Evolutionary conservation across 2,329 filamentous ascomycete species (phyloP), one percentile per base, ranked within the genome.

Genomic region (Aspergillus fijiensis): DNA sequence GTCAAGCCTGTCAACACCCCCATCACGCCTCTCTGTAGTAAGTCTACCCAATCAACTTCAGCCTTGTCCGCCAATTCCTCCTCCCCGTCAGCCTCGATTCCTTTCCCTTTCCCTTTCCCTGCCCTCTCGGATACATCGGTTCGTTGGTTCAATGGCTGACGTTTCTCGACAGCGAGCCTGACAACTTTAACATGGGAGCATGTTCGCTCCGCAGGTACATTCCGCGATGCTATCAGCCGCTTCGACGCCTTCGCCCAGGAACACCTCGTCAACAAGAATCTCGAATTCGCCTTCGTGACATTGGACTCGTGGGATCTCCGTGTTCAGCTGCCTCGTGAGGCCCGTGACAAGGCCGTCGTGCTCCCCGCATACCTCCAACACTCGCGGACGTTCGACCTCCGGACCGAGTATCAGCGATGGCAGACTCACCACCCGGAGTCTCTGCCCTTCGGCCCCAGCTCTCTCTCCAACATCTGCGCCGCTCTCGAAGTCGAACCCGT

Each of bases 181-280:
- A 99, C 95, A 50, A 99, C 95, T 67, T 83, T 99, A 71, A 98
- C 95, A 57, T 99, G 95, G 95, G 95, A 99, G 79, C 94, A 99
- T 81, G 95, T 99, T 76, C 90, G 94, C 76, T 96, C 94, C 78
- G 94, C 95, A 76, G 95, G 95, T 68, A 94, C 92, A 68, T 99
- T 98, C 86, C 89, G 94, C 71, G 95, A 98, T 80, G 95, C 95
- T 68, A 90, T 99, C 81, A 91, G 90, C 79, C 91, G 92, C 70
- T 97, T 99, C 80, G 93, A 96, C 79, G 84, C 89, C 65, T 99
- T 97, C 77, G 92, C 92, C 73, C 89, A 89, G 70, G 94, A 99
- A 79, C 91, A 97, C 75, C 82, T 99, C 69, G 87, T 91, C 57
- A 89, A 88, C 67, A 93, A 96, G 78, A 95, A 96, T 76, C 86